Conservation (phyloP, 202 grass and related monocot species). For the Zoysia matrella region DNA sequence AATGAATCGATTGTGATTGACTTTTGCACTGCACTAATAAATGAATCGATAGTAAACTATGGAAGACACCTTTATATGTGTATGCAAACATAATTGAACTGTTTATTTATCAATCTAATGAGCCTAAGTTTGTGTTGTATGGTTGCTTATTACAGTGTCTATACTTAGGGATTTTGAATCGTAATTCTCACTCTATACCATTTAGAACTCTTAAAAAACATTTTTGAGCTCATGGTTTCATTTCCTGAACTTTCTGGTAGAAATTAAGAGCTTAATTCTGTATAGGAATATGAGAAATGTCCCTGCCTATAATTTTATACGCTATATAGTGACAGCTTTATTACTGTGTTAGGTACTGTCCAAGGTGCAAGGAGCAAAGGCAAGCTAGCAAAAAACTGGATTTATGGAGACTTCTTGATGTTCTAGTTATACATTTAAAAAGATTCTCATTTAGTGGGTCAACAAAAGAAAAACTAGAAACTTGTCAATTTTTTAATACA, state of each 20-base stretch:
- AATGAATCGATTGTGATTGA: not conserved
- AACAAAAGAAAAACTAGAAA: conserved; percentile 95
- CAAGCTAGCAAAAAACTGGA: conserved; percentile 99
- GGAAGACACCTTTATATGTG: not conserved
- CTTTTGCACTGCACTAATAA: no score
- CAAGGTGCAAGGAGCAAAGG: conserved; percentile 95
- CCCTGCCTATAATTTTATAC: conserved; percentile 10
- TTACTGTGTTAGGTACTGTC: conserved; percentile 82
- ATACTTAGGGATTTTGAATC: not conserved
- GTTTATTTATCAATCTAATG: not conserved
- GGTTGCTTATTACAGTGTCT: not conserved
- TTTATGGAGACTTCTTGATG: conserved; percentile 96
- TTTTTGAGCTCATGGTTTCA: not conserved
- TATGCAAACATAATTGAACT: conserved; percentile 23
- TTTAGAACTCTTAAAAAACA: not conserved
- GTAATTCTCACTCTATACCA: conserved; percentile 7
- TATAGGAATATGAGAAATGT: conserved; percentile 9
- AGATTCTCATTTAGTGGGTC: conserved; percentile 95
- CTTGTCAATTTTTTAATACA: conserved; percentile 94
- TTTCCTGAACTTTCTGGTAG: conserved; percentile 11
- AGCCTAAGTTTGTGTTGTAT: conserved; percentile 4
- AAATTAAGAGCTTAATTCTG: not conserved
- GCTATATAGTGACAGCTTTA: conserved; percentile 19
- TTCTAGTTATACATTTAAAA: conserved; percentile 97
- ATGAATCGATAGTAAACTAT: not conserved